phyloP scores from a whole-genome alignment of 164 flowering plant genomes.

The Saururus chinensis region DNA sequence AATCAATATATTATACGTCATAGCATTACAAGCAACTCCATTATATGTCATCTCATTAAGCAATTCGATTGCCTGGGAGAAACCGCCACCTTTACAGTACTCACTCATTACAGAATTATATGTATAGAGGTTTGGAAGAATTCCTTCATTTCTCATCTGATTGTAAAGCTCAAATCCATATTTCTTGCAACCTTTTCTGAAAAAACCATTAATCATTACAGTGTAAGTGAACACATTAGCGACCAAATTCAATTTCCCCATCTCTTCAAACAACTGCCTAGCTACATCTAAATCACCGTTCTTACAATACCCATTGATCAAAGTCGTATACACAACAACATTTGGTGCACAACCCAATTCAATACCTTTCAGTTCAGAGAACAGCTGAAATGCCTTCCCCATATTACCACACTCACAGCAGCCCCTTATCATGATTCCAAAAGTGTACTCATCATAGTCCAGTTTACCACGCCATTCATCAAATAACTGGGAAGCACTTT shows the following conservation, averaged over 20 bases:
- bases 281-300: slow-evolving; percentile 38
- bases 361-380: slow-evolving; percentile 22
- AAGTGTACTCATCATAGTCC: slow-evolving; percentile 39
- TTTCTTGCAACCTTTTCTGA: slow-evolving; percentile 43
- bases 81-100: slow-evolving; percentile 34
- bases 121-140: slow-evolving; percentile 43
- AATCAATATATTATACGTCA: slow-evolving; percentile 53
- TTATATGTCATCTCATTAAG: slow-evolving; percentile 58
- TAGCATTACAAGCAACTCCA: slow-evolving; percentile 44
- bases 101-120: slow-evolving; percentile 44
- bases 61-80: slow-evolving; percentile 31
- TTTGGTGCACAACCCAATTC: slow-evolving; percentile 31
- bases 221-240: slow-evolving; percentile 60
- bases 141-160: slow-evolving; percentile 51
- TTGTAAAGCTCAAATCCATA: slow-evolving; percentile 57
- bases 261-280: slow-evolving; percentile 33
- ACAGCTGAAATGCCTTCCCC: slow-evolving; percentile 34
- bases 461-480: slow-evolving; percentile 15
- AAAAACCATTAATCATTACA: slow-evolving; percentile 53
- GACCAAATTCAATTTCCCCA: slow-evolving; percentile 46
- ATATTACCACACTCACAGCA: slow-evolving; percentile 46
- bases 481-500: slow-evolving; percentile 37
- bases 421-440: slow-evolving; percentile 61
- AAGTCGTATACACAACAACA: slow-evolving; percentile 51
- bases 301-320: slow-evolving; percentile 74